Evolutionary conservation across 2,329 filamentous ascomycete species (phyloP).

Genomic region (Atkinsonella texensis): DNA sequence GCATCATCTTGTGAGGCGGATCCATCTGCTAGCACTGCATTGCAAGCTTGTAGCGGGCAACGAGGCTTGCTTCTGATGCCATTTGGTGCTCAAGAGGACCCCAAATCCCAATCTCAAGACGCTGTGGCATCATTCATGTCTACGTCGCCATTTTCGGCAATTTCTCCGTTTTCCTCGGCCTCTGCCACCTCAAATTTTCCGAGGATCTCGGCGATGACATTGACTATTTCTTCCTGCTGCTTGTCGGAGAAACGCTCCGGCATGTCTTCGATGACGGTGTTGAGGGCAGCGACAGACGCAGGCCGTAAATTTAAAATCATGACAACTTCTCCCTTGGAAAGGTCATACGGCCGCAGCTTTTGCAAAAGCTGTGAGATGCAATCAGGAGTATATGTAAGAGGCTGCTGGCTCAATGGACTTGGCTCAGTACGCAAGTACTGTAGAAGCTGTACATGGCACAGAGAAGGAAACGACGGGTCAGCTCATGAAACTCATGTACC

Average conservation of each 20-base stretch:
- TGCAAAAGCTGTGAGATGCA: slow-evolving; percentile 42
- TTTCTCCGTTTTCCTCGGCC: slow-evolving; percentile 18
- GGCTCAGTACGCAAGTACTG: slow-evolving; percentile 45
- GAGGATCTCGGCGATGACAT: slow-evolving; percentile 43
- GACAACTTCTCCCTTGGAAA: slow-evolving; percentile 56
- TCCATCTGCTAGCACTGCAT: too few species aligned
- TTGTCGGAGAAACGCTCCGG: slow-evolving; percentile 45
- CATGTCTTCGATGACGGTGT: slow-evolving; percentile 55
- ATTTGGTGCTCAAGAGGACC: neutral
- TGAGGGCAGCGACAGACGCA: slow-evolving; percentile 42
- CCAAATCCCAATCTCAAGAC: slow-evolving; percentile 11
- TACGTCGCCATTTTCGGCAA: slow-evolving; percentile 21
- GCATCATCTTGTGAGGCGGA: slow-evolving; percentile 33
- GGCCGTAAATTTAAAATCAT: slow-evolving; percentile 59
- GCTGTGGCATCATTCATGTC: slow-evolving; percentile 25
- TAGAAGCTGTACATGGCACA: slow-evolving; percentile 33
- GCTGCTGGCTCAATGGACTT: slow-evolving; percentile 43
- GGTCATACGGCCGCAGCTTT: slow-evolving; percentile 41
- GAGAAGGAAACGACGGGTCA: neutral
- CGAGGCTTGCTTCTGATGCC: neutral
- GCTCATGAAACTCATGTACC: neutral
- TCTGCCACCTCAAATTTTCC: slow-evolving; percentile 30
- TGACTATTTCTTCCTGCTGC: slow-evolving; percentile 46
- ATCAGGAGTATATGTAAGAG: slow-evolving; percentile 38
- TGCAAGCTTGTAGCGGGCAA: neutral